These are phyloP conservation scores for Megacollybia marginata DNA, from an alignment of 768 basidiomycete genomes.

Conservation along the genomic window DNA sequence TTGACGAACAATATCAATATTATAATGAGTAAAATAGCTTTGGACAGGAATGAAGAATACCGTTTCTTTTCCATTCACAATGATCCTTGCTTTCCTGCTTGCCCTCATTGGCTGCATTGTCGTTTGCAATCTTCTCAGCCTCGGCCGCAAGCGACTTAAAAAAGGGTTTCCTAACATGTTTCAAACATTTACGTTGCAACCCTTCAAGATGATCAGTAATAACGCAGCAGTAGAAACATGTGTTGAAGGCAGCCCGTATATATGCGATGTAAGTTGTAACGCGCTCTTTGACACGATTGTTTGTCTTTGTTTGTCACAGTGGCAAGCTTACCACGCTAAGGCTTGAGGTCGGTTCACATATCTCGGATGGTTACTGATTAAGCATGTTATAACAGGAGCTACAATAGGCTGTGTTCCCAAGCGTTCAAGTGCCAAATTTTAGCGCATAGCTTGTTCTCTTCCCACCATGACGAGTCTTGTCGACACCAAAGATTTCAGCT, in stretches of 20 bases:
- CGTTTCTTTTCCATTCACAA: slow-evolving; percentile 51
- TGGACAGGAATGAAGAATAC: slow-evolving; percentile 46
- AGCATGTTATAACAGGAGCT: too few species aligned
- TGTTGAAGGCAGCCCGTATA: slow-evolving; percentile 85
- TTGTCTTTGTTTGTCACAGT: too few species aligned
- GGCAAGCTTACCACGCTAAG: too few species aligned
- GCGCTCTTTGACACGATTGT: too few species aligned
- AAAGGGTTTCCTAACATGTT: slow-evolving; percentile 78
- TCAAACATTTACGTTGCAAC: slow-evolving; percentile 89
- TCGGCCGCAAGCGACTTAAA: slow-evolving; percentile 55
- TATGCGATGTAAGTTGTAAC: slow-evolving; percentile 91
- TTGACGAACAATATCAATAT: slow-evolving; percentile 24
- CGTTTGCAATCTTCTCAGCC: slow-evolving; percentile 30
- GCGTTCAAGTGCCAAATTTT: too few species aligned
- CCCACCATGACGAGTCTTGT: too few species aligned
- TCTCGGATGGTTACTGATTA: too few species aligned
- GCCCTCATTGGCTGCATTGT: slow-evolving; percentile 40
- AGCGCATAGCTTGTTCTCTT: too few species aligned
- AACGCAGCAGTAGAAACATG: slow-evolving; percentile 97
- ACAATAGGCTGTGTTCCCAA: too few species aligned
- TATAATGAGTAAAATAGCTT: too few species aligned
- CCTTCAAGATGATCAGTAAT: slow-evolving; percentile 92
- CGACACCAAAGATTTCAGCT: too few species aligned
- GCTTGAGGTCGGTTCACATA: too few species aligned
- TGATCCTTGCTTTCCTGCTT: slow-evolving; percentile 34